Conservation (phyloP, 345 rosid species). For the Reutealis trisperma region DNA sequence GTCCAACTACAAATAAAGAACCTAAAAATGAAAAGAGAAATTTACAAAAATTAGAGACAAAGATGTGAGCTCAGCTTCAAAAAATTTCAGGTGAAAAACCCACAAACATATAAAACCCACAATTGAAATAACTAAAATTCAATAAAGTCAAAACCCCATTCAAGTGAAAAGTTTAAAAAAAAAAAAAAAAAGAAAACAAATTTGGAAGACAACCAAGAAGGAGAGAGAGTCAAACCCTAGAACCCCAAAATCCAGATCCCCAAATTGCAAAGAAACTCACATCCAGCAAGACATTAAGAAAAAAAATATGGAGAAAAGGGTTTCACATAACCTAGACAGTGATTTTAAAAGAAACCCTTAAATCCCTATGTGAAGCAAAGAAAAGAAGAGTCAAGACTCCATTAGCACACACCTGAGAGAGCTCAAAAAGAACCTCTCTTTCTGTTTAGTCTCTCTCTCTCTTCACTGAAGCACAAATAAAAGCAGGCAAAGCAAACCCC, state of each 20-base stretch:
- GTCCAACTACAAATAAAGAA: slow-evolving; percentile 18
- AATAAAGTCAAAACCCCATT: slow-evolving; percentile 46
- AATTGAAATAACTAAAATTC: slow-evolving; percentile 24
- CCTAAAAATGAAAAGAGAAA: slow-evolving; percentile 1
- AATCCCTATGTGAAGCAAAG: background rate
- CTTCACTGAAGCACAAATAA: slow-evolving; percentile 34
- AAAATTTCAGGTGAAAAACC: slow-evolving; percentile 28
- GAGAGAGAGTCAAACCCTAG: slow-evolving; percentile 54
- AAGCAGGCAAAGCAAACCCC: slow-evolving; percentile 34
- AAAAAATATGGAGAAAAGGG: slow-evolving; percentile 24
- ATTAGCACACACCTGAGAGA: slow-evolving; percentile 26
- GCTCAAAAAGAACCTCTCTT: slow-evolving; percentile 22
- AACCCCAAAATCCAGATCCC: slow-evolving; percentile 63
- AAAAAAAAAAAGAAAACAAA: slow-evolving; percentile 33
- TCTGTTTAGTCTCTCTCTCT: slow-evolving; percentile 13
- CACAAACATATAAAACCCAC: slow-evolving; percentile 6
- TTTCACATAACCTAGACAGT: slow-evolving; percentile 15
- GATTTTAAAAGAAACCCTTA: slow-evolving; percentile 8
- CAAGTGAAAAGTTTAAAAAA: slow-evolving; percentile 32
- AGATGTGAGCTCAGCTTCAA: slow-evolving; percentile 22
- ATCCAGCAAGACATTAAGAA: slow-evolving; percentile 15
- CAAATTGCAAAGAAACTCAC: slow-evolving; percentile 29
- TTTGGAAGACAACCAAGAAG: slow-evolving; percentile 45
- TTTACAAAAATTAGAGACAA: slow-evolving; percentile 1
- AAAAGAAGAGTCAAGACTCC: slow-evolving; percentile 22